Percentiles rank a stretch among this genome's conserved stretches.
phyloP scores from a whole-genome alignment of 768 basidiomycete species.

The Exidia glandulosa region DNA sequence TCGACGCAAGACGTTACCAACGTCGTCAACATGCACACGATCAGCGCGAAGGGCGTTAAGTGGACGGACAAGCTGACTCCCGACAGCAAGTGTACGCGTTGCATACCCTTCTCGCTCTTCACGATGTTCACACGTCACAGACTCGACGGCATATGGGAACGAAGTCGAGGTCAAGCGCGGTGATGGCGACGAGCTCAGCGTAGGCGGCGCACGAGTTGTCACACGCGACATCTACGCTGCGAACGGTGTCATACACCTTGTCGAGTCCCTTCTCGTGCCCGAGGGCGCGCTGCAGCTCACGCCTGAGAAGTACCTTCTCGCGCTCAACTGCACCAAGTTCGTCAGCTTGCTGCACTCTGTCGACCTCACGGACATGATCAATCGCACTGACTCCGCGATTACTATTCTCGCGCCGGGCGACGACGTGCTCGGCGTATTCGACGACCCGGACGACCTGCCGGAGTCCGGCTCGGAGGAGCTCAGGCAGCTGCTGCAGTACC shows the following conservation, averaged over 20 bases:
- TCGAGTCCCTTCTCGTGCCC: slow-evolving; percentile 74
- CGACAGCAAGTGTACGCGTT: slow-evolving; percentile 39
- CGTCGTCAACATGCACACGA: slow-evolving; percentile 72
- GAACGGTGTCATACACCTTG: slow-evolving; percentile 89
- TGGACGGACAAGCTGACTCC: slow-evolving; percentile 56
- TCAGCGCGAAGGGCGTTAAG: slow-evolving; percentile 43
- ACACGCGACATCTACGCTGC: slow-evolving; percentile 84
- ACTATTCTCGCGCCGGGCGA: slow-evolving; percentile 91
- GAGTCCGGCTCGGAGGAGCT: slow-evolving; percentile 57
- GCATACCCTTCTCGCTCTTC: slow-evolving; percentile 3
- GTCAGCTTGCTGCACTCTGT: slow-evolving; percentile 82
- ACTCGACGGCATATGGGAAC: slow-evolving; percentile 59
- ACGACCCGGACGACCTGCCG: slow-evolving; percentile 42
- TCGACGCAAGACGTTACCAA: slow-evolving; percentile 68
- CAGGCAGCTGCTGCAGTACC: slow-evolving; percentile 68
- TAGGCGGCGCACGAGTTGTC: slow-evolving; percentile 50
- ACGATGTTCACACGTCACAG: slow-evolving; percentile 26
- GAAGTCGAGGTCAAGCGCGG: slow-evolving; percentile 40
- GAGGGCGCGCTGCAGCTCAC: slow-evolving; percentile 67
- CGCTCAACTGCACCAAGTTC: slow-evolving; percentile 84
- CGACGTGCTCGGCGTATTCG: slow-evolving; percentile 59
- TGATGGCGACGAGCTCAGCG: slow-evolving; percentile 29
- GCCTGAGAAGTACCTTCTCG: slow-evolving; percentile 89
- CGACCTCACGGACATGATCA: slow-evolving; percentile 57
- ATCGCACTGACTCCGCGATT: slow-evolving; percentile 53